Evolutionary conservation across 768 basidiomycete species (phyloP), one percentile per base, ranked within the genome.

Genomic region (Suillus americanus): DNA sequence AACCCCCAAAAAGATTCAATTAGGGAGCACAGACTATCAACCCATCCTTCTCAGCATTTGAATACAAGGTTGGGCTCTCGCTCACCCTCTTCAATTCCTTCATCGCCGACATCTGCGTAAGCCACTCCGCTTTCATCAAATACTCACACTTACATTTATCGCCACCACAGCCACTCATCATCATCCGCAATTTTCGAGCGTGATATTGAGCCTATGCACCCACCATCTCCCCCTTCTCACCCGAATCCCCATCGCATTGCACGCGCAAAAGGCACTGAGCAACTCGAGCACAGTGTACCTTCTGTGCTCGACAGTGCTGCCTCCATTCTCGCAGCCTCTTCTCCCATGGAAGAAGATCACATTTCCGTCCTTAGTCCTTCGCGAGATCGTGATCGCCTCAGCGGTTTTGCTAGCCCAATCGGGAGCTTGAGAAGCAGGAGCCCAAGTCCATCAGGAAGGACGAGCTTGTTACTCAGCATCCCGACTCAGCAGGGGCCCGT

Each of bases 151-250:
- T 56, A 18, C 62, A 2, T 33, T 65, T 54, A 40, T 62, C 25
- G 14, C 13, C 20, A 53, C 37, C 45, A 65, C 61, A 67, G 70
- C 1, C 86, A 91, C 70, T 94, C 92, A 0, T 92, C 91, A 0
- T 92, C 91, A 0, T 94, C 92, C 1, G 93, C 94, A 43, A 96
- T 95, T 64, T 96, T 96, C 65, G 94, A 96, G 77, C 87, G 94
- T 41, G 94, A 96, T 74, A 94, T 96, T 67, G 94, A 95, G 68
- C 89, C 89, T 18, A 62, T 77, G 1, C 70, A 72, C 6, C 72
- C 75, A 0, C 71, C 73, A 69, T 83, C 77, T 40, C 83, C 71
- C 65, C 76, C 63, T 53, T 60, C 75, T 77, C 70, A 79, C 74
- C 72, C 69, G 33, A 89, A 92, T 71, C 91, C 92, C 0, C 92